These are phyloP conservation scores for Singerocomus rubriflavus DNA, from an alignment of 1,284 basidiomycete species.

Conservation along the genomic window DNA sequence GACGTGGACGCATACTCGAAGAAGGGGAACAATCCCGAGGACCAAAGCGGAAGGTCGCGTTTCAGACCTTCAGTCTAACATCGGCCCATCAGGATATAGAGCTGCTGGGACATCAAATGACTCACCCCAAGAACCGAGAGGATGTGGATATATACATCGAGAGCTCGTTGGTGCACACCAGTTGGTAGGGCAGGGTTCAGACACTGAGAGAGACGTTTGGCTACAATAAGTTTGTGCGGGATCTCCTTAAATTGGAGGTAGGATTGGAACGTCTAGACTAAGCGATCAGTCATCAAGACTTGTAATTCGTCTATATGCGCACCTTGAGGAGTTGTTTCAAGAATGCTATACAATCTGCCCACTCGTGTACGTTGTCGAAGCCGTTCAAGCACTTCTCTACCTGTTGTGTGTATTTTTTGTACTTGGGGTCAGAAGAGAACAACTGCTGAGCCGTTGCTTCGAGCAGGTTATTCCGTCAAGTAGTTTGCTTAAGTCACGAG, in stretches of 20 bases:
- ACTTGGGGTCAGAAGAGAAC: slow-evolving; percentile 85
- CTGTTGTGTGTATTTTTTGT: slow-evolving; percentile 89
- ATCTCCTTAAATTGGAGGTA: slow-evolving; percentile 93
- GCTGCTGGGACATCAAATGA: slow-evolving; percentile 8
- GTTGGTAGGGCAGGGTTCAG: slow-evolving; percentile 95
- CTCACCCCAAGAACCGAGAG: slow-evolving; percentile 85
- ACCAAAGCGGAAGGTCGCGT: slow-evolving; percentile 91
- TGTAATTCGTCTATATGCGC: background rate
- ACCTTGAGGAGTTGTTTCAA: slow-evolving; percentile 92
- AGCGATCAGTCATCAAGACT: background rate
- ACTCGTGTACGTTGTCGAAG: slow-evolving; percentile 97
- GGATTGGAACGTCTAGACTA: slow-evolving; percentile 80
- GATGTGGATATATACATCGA: slow-evolving; percentile 95
- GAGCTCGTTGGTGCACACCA: slow-evolving; percentile 93
- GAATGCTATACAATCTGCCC: slow-evolving; percentile 99
- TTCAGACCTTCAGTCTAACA: slow-evolving; percentile 81
- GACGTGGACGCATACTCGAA: slow-evolving; percentile 97
- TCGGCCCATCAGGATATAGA: slow-evolving; percentile 3
- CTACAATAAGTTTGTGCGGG: slow-evolving; percentile 90
- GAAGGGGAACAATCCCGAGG: slow-evolving; percentile 95
- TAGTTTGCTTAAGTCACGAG: background rate
- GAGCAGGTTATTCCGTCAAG: slow-evolving; percentile 1
- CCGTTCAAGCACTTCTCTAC: slow-evolving; percentile 91
- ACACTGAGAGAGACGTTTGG: slow-evolving; percentile 95
- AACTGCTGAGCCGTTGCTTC: slow-evolving; percentile 46